A percentile compares a stretch with the other conserved stretches of the same genome.
These are phyloP conservation scores for Aspergillus brunneoviolaceus DNA, from an alignment of 2,329 filamentous ascomycete species.

Conservation along the genomic window DNA sequence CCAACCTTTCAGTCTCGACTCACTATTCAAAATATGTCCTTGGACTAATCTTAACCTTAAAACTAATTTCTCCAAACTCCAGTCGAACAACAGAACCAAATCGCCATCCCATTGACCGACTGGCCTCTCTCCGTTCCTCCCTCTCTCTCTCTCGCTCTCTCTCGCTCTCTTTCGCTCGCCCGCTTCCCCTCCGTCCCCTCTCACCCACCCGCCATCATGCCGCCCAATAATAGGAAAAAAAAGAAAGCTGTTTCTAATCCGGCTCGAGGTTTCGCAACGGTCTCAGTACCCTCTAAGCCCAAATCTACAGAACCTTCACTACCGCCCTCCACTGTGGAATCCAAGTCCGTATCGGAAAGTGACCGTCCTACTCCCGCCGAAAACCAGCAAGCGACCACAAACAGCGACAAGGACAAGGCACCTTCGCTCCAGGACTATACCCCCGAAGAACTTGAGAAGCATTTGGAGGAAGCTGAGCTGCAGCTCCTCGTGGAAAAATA, in stretches of 20 bases:
- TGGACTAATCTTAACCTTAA: background rate
- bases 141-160: too few relatives aligned
- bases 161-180: background rate
- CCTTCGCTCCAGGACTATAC: constrained; percentile 58
- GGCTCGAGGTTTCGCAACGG: constrained; percentile 89
- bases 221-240: constrained; percentile 76
- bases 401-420: constrained; percentile 8
- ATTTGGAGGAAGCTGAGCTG: constrained; percentile 86
- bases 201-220: constrained; percentile 53
- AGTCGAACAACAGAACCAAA: background rate
- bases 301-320: constrained; percentile 51
- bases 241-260: constrained; percentile 87
- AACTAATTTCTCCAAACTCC: background rate
- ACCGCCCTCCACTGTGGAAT: constrained; percentile 28
- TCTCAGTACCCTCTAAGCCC: constrained; percentile 81
- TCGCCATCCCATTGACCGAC: background rate
- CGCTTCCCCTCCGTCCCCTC: constrained; percentile 5
- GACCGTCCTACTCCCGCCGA: constrained; percentile 27
- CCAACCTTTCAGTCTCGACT: background rate
- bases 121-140: too few relatives aligned
- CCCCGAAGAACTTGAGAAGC: constrained; percentile 84
- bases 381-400: constrained; percentile 14
- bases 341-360: constrained; percentile 32
- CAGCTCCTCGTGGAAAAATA: constrained; percentile 85
- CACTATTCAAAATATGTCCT: background rate